phyloP scores from a whole-genome alignment of 345 rosid genomes.

The Linum lewisii region DNA sequence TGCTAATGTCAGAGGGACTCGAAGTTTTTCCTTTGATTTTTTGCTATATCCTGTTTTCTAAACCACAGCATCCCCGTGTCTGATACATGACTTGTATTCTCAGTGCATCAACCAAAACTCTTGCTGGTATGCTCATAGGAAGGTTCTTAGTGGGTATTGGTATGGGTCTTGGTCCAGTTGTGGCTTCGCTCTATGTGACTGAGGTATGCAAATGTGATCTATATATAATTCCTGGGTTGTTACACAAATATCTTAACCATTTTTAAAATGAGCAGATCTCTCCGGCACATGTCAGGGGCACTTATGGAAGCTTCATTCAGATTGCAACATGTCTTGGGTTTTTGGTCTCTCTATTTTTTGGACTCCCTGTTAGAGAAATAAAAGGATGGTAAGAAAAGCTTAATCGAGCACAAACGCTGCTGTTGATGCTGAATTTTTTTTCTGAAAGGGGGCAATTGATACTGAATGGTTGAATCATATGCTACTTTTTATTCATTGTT shows the following conservation, averaged over 20 bases:
- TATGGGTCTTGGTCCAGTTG: slow-evolving; percentile 92
- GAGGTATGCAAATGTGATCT: slow-evolving; percentile 43
- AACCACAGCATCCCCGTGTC: background rate
- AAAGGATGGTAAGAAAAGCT: slow-evolving; percentile 54
- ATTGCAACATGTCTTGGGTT: slow-evolving; percentile 94
- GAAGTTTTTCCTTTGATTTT: background rate
- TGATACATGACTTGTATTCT: slow-evolving; percentile 12
- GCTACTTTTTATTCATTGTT: slow-evolving; percentile 10
- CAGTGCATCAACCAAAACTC: slow-evolving; percentile 63
- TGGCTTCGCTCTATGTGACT: slow-evolving; percentile 84
- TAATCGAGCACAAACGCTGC: background rate
- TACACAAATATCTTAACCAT: slow-evolving; percentile 4
- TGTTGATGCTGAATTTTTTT: slow-evolving; percentile 4
- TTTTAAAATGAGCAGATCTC: slow-evolving; percentile 48
- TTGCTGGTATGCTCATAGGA: slow-evolving; percentile 74
- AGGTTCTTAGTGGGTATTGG: slow-evolving; percentile 90
- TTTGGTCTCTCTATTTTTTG: slow-evolving; percentile 73
- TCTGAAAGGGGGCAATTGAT: no score
- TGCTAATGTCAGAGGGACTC: background rate
- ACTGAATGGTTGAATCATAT: slow-evolving; percentile 4
- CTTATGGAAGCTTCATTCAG: slow-evolving; percentile 90
- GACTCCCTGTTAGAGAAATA: slow-evolving; percentile 74
- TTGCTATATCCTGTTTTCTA: background rate
- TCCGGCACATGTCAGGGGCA: slow-evolving; percentile 92
- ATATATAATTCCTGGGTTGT: background rate